Percentiles rank a stretch among this genome's conserved stretches.
Evolutionary conservation across 2,329 filamentous ascomycete genomes (phyloP).

Genomic region (Helotiales sp.): DNA sequence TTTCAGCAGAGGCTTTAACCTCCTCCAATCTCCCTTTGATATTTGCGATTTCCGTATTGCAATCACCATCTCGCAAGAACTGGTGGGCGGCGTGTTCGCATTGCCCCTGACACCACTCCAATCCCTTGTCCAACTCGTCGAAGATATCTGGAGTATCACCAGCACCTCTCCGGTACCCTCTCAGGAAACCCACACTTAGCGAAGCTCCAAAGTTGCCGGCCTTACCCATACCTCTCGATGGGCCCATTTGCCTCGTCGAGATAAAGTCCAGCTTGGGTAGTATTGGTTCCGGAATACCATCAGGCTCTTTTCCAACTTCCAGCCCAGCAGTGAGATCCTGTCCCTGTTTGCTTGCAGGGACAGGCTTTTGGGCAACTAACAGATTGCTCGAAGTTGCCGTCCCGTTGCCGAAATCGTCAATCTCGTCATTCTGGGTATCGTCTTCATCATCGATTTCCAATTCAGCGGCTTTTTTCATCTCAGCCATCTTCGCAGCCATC

Average conservation of each 20-base stretch:
- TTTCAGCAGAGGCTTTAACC: constrained; percentile 55
- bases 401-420: constrained; percentile 7
- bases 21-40: constrained; percentile 53
- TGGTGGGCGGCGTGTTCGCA: constrained; percentile 90
- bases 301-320: constrained; percentile 27
- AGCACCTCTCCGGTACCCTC: constrained; percentile 34
- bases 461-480: constrained; percentile 65
- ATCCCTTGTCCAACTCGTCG: constrained; percentile 75
- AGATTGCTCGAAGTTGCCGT: constrained; percentile 34
- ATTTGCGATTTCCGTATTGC: constrained; percentile 73
- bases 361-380: constrained; percentile 26
- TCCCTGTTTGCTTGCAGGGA: constrained; percentile 1
- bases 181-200: constrained; percentile 32
- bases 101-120: constrained; percentile 80
- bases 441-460: constrained; percentile 58
- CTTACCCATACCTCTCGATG: constrained; percentile 36
- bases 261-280: constrained; percentile 46
- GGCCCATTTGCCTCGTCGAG: constrained; percentile 48
- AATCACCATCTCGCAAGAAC: constrained; percentile 86
- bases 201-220: constrained; percentile 26
- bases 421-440: constrained; percentile 32
- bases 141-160: constrained; percentile 55
- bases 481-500: constrained; percentile 77
- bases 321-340: background rate
- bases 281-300: constrained; percentile 38